phyloP scores from a whole-genome alignment of 2,329 filamentous ascomycete genomes.

The Talaromyces piceae region DNA sequence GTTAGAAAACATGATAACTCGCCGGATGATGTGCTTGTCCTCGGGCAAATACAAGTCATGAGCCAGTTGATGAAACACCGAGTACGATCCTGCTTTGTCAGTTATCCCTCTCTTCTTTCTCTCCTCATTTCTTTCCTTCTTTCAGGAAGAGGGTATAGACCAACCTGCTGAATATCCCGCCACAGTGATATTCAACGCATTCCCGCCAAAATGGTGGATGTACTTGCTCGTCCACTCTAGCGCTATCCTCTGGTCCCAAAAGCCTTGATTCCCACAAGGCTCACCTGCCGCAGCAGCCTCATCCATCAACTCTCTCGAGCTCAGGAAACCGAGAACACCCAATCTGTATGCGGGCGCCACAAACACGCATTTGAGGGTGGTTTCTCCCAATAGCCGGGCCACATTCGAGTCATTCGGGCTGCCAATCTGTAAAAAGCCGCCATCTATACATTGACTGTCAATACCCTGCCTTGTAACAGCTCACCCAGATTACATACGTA shows the following conservation, averaged over 20 bases:
- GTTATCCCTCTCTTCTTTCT: no score
- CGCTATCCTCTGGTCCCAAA: conserved; percentile 51
- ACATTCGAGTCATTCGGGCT: conserved; percentile 42
- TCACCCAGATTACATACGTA: conserved; percentile 34
- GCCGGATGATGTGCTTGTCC: conserved; percentile 41
- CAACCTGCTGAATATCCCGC: conserved; percentile 49
- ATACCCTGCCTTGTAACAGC: background rate
- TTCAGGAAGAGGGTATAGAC: background rate
- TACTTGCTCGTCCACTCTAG: conserved; percentile 50
- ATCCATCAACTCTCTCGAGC: conserved; percentile 40
- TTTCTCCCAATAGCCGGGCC: conserved; percentile 43
- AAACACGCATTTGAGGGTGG: conserved; percentile 43
- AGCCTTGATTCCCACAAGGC: conserved; percentile 45
- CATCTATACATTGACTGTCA: conserved; percentile 33
- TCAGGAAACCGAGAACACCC: conserved; percentile 51
- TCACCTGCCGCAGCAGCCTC: conserved; percentile 30
- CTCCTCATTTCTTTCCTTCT: no score
- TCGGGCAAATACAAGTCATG: conserved; percentile 47
- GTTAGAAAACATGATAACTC: conserved; percentile 49
- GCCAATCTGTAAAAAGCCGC: conserved; percentile 52
- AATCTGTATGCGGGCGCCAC: conserved; percentile 52
- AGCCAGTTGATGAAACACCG: conserved; percentile 50
- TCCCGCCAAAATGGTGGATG: conserved; percentile 45
- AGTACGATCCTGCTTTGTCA: conserved; percentile 41
- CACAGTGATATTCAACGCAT: conserved; percentile 45